A percentile compares a stretch with the other conserved stretches of the same genome.
Evolutionary conservation across 345 rosid genomes (phyloP).

Genomic region (Cardamine chenopodiifolia): DNA sequence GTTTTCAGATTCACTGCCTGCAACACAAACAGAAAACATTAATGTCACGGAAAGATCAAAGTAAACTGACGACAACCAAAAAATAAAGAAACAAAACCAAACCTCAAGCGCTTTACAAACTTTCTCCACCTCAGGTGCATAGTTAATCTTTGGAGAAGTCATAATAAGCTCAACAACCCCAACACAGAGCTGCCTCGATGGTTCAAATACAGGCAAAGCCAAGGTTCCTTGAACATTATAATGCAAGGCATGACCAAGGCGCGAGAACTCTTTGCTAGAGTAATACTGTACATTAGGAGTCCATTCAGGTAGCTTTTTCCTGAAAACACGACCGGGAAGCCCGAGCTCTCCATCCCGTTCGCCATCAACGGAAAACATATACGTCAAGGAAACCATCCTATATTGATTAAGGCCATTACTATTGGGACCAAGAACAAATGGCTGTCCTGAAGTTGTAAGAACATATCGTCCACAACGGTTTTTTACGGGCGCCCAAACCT

Average conservation of each 20-base stretch:
- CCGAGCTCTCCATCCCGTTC: conserved; percentile 76
- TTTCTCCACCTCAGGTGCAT: conserved; percentile 93
- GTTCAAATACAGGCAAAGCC: conserved; percentile 94
- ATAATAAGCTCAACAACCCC: conserved; percentile 87
- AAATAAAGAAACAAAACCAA: conserved; percentile 38
- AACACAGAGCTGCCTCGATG: conserved; percentile 76
- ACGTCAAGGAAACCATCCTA: conserved; percentile 80
- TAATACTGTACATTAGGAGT: conserved; percentile 93
- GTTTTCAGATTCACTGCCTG: conserved; percentile 95
- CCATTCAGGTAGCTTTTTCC: conserved; percentile 86
- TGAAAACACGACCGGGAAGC: conserved; percentile 95
- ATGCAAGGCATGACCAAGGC: conserved; percentile 77
- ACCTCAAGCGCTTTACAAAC: conserved; percentile 99
- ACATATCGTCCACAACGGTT: conserved; percentile 54
- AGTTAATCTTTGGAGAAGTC: conserved; percentile 85
- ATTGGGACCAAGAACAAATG: conserved; percentile 77
- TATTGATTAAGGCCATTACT: conserved; percentile 80
- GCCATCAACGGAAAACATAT: conserved; percentile 74
- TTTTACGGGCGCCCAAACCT: conserved; percentile 91
- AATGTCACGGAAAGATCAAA: neutral
- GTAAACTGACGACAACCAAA: neutral
- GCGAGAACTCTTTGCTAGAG: conserved; percentile 71
- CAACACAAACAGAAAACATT: conserved; percentile 24
- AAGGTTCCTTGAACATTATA: conserved; percentile 80
- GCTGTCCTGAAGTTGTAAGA: conserved; percentile 88